Evolutionary conservation across 495 filamentous ascomycete genomes (phyloP), one percentile per base, ranked within the genome.

Genomic region (Aspergillus heteromorphus): DNA sequence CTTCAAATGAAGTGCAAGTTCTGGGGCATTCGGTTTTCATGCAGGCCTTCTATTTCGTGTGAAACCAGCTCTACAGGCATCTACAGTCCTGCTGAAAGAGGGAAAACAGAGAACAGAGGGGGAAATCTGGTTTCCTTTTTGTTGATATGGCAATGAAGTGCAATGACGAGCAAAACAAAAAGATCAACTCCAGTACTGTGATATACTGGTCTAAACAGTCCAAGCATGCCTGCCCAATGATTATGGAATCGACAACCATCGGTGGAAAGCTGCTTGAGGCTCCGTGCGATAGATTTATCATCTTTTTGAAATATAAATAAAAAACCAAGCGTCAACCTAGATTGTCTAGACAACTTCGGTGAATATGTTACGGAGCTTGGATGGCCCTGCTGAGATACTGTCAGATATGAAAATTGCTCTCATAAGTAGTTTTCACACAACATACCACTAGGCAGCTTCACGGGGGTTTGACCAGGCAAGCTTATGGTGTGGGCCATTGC

Each of bases 321-420:
- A 61, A 66, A 59, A 67, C 56, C 53, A 65, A 55, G 55, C 54
- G 56, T 66, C 62, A 63, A 51, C 62, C 56, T 65, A 57, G 61
- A 56, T 45, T 54, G 45, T 60, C 48, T 69, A 67, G 59, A 56
- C 55, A 36, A 64, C 54, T 57, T 62, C 57, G 59, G 63, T 65
- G 58, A 61, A 59, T 53, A 66, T 65, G 51, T 57, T 63, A 65
- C 56, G 65, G 66, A 77, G 73, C 68, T 74, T 73, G 72, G 73
- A 75, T 73, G 73, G 70, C 66, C 70, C 74, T 77, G 47, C 31
- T 17, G 16, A n/a, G 1, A 38, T 14, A 38, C 4, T 5, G 13
- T 38, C 13, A 38, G 34, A 38, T 14, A 38, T n/a, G n/a, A 14
- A 5, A 38, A 1, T n/a, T 13, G 5, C 1, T 38, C 13, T 38